phyloP scores from a whole-genome alignment of 2,329 filamentous ascomycete species.

The Calonectria hawksworthii region DNA sequence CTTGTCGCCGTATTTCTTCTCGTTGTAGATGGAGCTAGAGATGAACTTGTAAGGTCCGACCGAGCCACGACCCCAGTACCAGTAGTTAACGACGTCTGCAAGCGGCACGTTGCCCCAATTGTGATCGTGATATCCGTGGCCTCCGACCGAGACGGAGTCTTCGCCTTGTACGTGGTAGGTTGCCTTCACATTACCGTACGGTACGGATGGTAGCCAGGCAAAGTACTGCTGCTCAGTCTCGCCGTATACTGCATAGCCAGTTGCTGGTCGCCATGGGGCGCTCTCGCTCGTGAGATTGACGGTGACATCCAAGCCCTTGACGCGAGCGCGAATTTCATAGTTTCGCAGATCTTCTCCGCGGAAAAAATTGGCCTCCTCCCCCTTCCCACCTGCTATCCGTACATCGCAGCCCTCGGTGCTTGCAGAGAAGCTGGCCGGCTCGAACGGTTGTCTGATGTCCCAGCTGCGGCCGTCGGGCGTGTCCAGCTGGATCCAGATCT shows the following conservation, averaged over 20 bases:
- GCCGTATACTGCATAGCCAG: neutral
- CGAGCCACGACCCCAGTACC: neutral
- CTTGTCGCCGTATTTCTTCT: neutral
- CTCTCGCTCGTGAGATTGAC: neutral
- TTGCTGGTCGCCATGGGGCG: neutral
- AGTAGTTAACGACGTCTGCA: neutral
- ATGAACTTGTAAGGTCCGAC: neutral
- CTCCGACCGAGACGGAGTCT: neutral
- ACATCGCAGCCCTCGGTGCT: neutral
- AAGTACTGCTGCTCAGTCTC: neutral
- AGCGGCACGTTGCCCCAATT: neutral
- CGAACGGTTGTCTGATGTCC: neutral
- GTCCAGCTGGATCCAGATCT: constrained; percentile 10
- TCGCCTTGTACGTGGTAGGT: neutral
- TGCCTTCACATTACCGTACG: neutral
- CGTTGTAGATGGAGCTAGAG: neutral
- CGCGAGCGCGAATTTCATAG: neutral
- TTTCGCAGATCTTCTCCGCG: neutral
- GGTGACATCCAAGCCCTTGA: neutral
- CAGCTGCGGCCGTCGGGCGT: constrained; percentile 11
- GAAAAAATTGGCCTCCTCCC: neutral
- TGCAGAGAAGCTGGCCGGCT: neutral
- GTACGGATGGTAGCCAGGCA: neutral
- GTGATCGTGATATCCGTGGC: neutral
- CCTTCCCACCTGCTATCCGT: neutral